Percentiles rank a stretch among this genome's conserved stretches.
Conservation (phyloP, 2,329 filamentous ascomycete genomes). For the Claviceps fusiformis region DNA sequence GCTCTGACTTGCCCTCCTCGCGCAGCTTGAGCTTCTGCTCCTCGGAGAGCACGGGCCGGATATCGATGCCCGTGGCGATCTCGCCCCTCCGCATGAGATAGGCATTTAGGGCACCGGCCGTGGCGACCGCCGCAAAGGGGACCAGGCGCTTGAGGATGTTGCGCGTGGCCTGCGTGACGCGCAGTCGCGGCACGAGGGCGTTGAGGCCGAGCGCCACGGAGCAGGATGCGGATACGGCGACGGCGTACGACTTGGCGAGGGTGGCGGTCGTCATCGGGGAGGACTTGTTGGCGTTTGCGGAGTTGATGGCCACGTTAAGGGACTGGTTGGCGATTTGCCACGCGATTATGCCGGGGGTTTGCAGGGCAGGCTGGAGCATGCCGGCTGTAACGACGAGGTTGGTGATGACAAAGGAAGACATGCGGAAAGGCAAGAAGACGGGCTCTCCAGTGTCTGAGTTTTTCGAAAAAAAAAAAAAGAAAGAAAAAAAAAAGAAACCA, state of each 20-base stretch:
- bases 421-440: constrained; percentile 88
- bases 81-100: constrained; percentile 97
- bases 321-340: constrained; percentile 98
- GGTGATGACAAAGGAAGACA: constrained; percentile 89
- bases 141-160: constrained; percentile 75
- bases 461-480: too few relatives aligned
- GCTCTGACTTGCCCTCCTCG: constrained; percentile 46
- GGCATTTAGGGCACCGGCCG: constrained; percentile 83
- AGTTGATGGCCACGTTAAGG: constrained; percentile 96
- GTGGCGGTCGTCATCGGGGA: constrained; percentile 70
- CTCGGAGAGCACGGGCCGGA: constrained; percentile 69
- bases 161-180: constrained; percentile 62
- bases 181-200: constrained; percentile 73
- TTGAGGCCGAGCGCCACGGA: constrained; percentile 88
- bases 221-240: constrained; percentile 87
- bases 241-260: constrained; percentile 77
- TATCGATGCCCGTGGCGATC: constrained; percentile 82
- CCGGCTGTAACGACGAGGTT: constrained; percentile 91
- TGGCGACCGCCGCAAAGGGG: constrained; percentile 89
- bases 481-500: too few relatives aligned
- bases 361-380: constrained; percentile 85
- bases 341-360: constrained; percentile 68
- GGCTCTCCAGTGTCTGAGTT: constrained; percentile 88
- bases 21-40: constrained; percentile 47
- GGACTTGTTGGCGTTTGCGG: constrained; percentile 94